Conservation (phyloP, 2,329 filamentous ascomycete species). For the Chalaropsis thielavioides region DNA sequence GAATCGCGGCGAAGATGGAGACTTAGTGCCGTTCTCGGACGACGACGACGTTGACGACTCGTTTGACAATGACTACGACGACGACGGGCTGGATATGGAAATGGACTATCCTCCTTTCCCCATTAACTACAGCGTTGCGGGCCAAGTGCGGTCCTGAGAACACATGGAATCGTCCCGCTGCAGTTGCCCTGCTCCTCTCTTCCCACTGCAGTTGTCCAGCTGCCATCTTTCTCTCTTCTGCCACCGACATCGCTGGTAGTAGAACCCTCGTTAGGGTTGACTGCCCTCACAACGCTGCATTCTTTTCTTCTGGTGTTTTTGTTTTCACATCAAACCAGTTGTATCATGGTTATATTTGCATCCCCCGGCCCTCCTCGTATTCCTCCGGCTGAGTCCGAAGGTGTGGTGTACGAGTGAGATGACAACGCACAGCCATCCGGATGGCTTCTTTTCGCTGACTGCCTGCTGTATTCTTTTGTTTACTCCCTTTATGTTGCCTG, state of each 20-base stretch:
- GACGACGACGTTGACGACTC: constrained; percentile 35
- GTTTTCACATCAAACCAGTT: too few species aligned
- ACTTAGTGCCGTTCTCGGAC: constrained; percentile 39
- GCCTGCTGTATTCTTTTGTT: constrained; percentile 7
- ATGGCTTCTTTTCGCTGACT: background rate
- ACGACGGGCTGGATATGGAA: constrained; percentile 26
- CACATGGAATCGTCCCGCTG: too few species aligned
- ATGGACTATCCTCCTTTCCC: constrained; percentile 31
- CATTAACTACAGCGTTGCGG: constrained; percentile 12
- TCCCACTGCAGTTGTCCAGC: background rate
- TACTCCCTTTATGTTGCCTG: constrained; percentile 13
- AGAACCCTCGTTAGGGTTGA: too few species aligned
- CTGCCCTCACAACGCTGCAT: too few species aligned
- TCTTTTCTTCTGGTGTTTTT: too few species aligned
- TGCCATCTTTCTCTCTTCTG: too few species aligned
- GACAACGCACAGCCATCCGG: background rate
- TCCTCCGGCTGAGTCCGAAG: background rate
- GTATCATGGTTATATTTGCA: too few species aligned
- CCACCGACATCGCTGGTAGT: too few species aligned
- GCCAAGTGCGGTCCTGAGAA: background rate
- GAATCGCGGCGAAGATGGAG: constrained; percentile 45
- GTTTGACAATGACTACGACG: constrained; percentile 32
- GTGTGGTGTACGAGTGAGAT: background rate
- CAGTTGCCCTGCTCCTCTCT: background rate
- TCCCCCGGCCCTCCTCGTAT: too few species aligned